Conservation (phyloP, 441 rosid genomes). For the Syzygium syzygioides region DNA sequence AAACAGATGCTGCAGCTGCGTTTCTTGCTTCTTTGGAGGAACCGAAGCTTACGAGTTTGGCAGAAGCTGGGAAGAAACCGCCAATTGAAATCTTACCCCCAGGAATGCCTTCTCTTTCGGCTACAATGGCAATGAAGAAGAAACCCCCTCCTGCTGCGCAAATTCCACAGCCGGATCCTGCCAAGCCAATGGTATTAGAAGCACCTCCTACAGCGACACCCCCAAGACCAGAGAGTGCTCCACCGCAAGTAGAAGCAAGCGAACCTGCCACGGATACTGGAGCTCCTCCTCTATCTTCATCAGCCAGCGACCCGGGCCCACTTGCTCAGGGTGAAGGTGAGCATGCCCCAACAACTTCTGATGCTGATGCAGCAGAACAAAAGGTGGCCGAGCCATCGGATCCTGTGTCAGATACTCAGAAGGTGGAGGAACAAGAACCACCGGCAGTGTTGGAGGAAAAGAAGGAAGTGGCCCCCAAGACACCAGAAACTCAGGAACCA, state of each 20-base stretch:
- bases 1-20: slow-evolving; percentile 90
- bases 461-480: slow-evolving; percentile 12
- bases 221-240: background rate
- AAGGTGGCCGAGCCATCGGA: background rate
- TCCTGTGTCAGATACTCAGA: background rate
- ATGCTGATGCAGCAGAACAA: slow-evolving; percentile 11
- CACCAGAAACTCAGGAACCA: slow-evolving; percentile 20
- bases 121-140: slow-evolving; percentile 67
- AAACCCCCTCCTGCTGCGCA: slow-evolving; percentile 41
- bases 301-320: slow-evolving; percentile 21
- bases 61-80: slow-evolving; percentile 79
- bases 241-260: slow-evolving; percentile 19
- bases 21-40: slow-evolving; percentile 92
- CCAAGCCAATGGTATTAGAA: slow-evolving; percentile 66
- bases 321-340: slow-evolving; percentile 15
- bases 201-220: slow-evolving; percentile 33
- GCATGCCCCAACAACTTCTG: slow-evolving; percentile 12
- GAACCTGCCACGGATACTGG: slow-evolving; percentile 19
- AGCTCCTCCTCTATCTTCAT: slow-evolving; percentile 16
- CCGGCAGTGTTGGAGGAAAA: background rate
- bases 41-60: slow-evolving; percentile 81
- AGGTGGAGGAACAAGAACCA: background rate
- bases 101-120: slow-evolving; percentile 85
- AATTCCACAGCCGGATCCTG: slow-evolving; percentile 48
- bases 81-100: slow-evolving; percentile 93